Evolutionary conservation across 768 basidiomycete species (phyloP).

Genomic region (Cystobasidium onofrii): DNA sequence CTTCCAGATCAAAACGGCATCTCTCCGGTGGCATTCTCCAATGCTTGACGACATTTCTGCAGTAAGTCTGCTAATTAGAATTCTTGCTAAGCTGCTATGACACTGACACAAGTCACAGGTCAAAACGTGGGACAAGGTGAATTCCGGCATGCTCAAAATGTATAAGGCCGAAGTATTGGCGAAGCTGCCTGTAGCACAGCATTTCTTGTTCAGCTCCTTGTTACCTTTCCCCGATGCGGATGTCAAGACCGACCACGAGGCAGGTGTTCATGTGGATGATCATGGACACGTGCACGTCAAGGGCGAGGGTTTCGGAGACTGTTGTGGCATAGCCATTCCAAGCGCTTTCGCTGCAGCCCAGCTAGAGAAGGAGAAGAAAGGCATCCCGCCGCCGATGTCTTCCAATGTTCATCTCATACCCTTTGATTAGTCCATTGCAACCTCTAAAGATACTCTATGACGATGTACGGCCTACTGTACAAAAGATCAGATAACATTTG

Average conservation of each 20-base stretch:
- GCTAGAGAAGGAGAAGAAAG: constrained; percentile 50
- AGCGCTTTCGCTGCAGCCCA: constrained; percentile 68
- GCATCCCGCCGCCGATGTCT: constrained; percentile 45
- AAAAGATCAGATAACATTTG: neutral
- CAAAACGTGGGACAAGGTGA: constrained; percentile 82
- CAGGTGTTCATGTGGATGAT: constrained; percentile 35
- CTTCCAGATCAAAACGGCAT: constrained; percentile 87
- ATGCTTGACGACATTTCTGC: constrained; percentile 86
- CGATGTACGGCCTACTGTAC: neutral
- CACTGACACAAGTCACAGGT: constrained; percentile 37
- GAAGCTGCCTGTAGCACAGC: constrained; percentile 91
- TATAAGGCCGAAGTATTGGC: constrained; percentile 88
- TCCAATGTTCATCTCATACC: constrained; percentile 65
- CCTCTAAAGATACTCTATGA: neutral
- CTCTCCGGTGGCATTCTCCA: constrained; percentile 93
- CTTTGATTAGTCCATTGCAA: constrained; percentile 55
- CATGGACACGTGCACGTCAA: constrained; percentile 41
- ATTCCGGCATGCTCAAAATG: constrained; percentile 95
- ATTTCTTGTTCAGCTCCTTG: constrained; percentile 85
- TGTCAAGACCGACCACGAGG: constrained; percentile 14
- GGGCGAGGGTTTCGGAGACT: constrained; percentile 69
- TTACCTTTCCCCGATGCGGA: constrained; percentile 45
- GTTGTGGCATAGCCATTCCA: constrained; percentile 82
- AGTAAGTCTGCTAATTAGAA: constrained; percentile 5
- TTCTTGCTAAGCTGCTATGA: neutral